Conservation (phyloP, 106 monocot genomes). For the Triglochin maritima region DNA sequence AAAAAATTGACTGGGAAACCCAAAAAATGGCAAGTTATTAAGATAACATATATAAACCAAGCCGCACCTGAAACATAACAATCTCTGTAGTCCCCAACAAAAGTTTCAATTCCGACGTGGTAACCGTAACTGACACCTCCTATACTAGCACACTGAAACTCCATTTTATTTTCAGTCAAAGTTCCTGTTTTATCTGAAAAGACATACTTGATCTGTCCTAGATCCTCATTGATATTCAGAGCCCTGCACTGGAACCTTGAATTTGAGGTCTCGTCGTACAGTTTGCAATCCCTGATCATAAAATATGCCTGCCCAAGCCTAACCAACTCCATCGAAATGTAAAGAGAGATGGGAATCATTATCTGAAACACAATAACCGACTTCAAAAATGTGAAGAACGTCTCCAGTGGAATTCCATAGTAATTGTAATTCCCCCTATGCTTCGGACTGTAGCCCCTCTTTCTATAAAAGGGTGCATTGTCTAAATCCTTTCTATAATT, state of each 20-base stretch:
- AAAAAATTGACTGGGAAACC: neutral
- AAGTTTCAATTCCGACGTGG: constrained; percentile 11
- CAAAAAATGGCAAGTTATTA: neutral
- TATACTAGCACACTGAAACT: constrained; percentile 68
- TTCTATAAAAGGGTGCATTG: constrained; percentile 33
- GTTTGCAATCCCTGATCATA: constrained; percentile 54
- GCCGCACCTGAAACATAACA: constrained; percentile 36
- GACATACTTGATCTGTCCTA: constrained; percentile 87
- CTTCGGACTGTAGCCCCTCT: constrained; percentile 20
- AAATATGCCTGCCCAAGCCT: constrained; percentile 87
- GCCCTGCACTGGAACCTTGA: constrained; percentile 77
- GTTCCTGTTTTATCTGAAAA: constrained; percentile 97
- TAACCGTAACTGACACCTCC: constrained; percentile 61
- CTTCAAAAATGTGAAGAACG: constrained; percentile 63
- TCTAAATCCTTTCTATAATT: constrained; percentile 30
- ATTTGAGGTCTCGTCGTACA: constrained; percentile 55
- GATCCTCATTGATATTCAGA: constrained; percentile 87
- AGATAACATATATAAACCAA: neutral
- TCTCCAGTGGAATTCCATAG: constrained; percentile 53
- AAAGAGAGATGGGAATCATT: constrained; percentile 94
- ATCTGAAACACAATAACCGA: constrained; percentile 84
- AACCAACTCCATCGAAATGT: constrained; percentile 94
- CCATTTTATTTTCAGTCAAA: constrained; percentile 90
- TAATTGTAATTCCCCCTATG: constrained; percentile 48
- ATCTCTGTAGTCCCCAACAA: constrained; percentile 3